phyloP scores from a whole-genome alignment of 805 yeast genomes.

The Lachancea thermotolerans region DNA sequence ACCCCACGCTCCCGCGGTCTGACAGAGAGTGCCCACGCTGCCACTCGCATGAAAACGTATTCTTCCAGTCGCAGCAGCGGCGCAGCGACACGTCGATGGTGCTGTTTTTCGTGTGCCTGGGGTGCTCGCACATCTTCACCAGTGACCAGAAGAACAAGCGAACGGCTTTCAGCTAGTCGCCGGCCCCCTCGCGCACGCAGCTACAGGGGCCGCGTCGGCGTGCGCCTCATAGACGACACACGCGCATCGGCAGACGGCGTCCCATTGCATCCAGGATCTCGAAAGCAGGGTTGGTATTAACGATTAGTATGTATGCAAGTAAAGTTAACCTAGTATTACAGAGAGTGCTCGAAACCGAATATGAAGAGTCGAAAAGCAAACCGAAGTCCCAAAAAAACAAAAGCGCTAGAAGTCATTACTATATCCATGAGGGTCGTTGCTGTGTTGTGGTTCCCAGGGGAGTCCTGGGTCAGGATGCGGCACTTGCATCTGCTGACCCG shows the following conservation, averaged over 20 bases:
- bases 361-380: neutral
- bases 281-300: neutral
- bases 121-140: slow-evolving; percentile 66
- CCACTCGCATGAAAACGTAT: slow-evolving; percentile 82
- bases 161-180: slow-evolving; percentile 24
- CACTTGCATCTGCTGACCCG: slow-evolving; percentile 1
- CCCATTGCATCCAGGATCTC: neutral
- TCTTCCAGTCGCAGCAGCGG: slow-evolving; percentile 93
- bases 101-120: slow-evolving; percentile 83
- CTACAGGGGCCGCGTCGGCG: too few species aligned
- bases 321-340: neutral
- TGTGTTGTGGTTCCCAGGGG: neutral
- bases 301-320: slow-evolving; percentile 1
- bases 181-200: neutral
- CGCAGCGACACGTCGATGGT: slow-evolving; percentile 95
- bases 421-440: slow-evolving; percentile 5
- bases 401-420: slow-evolving; percentile 2
- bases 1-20: slow-evolving; percentile 96
- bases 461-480: neutral
- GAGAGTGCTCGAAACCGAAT: neutral
- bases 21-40: slow-evolving; percentile 92
- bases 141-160: slow-evolving; percentile 33
- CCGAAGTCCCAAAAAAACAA: neutral
- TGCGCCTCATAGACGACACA: too few species aligned
- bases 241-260: too few species aligned